Evolutionary conservation across 1,284 basidiomycete genomes (phyloP), one percentile per base, ranked within the genome.

Genomic region (Cryptococcus hybrid): DNA sequence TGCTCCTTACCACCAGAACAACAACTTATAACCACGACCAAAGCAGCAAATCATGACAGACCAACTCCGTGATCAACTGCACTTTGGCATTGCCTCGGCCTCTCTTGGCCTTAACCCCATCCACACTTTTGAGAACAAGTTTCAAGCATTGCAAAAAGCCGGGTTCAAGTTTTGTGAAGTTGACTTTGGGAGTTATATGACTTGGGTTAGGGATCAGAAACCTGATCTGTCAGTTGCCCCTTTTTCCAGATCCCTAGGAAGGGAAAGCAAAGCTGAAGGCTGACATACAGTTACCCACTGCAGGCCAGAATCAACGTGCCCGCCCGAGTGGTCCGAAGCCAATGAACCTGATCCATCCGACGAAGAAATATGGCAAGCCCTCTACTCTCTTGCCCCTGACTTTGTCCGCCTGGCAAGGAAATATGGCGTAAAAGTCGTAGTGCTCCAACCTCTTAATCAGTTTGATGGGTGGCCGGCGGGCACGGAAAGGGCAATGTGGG

Each of bases 391-490:
- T 7, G 53, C 46, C 37, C 4, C 24, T 7, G 13, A 57, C 18
- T 45, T 34, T 39, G 55, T 52, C 3, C n/a, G 7, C 11, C 43
- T 63, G 6, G 64, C 62, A 6, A 37, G 15, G 3, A 12, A 37
- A 5, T 50, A 51, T 40, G 62, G 49, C 3, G 47, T 66, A 7
- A 50, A 39, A n/a, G 11, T 63, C 7, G 34, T 61, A 8, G 42
- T 55, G 9, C 36, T 66, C 4, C 64, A 66, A 50, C 54, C 59
- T 5, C 24, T 66, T 13, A 55, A 54, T 42, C 61, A 63, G 36
- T 59, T 51, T 35, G 58, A 59, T 6, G 61, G 55, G 13, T 63
- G 61, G 61, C 24, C 56, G 1, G 15, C 12, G 5, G 59, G 59
- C 2, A 8, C 13, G n/a, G 37, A 57, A 36, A 37, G 58, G 43